These are phyloP conservation scores for Luvunga scandens DNA, from an alignment of 345 rosid species.

Conservation along the genomic window DNA sequence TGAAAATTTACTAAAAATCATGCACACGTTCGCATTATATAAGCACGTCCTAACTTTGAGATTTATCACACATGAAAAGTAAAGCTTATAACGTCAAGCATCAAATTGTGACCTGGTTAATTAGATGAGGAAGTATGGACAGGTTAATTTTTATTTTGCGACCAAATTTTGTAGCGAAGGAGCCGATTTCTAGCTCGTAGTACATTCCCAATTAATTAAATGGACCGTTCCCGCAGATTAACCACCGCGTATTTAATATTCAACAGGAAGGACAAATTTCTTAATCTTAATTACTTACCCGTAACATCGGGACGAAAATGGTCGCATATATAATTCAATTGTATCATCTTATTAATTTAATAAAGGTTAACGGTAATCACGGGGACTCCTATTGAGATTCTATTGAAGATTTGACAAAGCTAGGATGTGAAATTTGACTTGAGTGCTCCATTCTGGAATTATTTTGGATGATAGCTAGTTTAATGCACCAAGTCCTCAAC, in stretches of 20 bases:
- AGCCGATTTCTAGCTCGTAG: not conserved
- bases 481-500: not conserved
- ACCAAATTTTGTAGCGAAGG: too few species aligned
- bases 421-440: constrained; percentile 22
- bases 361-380: constrained; percentile 28
- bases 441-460: not conserved
- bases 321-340: not conserved
- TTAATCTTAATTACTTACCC: constrained; percentile 9
- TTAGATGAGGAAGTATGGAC: too few species aligned
- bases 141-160: too few species aligned
- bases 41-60: not conserved
- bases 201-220: not conserved
- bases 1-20: not conserved
- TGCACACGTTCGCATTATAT: too few species aligned
- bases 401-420: not conserved
- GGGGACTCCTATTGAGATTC: constrained; percentile 11
- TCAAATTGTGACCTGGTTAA: too few species aligned
- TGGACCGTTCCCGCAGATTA: not conserved
- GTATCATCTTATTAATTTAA: not conserved
- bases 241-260: not conserved
- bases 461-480: not conserved
- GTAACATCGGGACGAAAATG: constrained; percentile 20
- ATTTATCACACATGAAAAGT: not conserved
- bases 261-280: not conserved
- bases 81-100: not conserved